A percentile compares a stretch with the other conserved stretches of the same genome.
These are phyloP conservation scores for Ochetophila trinervis DNA, from an alignment of 306 rosid species.

Conservation along the genomic window DNA sequence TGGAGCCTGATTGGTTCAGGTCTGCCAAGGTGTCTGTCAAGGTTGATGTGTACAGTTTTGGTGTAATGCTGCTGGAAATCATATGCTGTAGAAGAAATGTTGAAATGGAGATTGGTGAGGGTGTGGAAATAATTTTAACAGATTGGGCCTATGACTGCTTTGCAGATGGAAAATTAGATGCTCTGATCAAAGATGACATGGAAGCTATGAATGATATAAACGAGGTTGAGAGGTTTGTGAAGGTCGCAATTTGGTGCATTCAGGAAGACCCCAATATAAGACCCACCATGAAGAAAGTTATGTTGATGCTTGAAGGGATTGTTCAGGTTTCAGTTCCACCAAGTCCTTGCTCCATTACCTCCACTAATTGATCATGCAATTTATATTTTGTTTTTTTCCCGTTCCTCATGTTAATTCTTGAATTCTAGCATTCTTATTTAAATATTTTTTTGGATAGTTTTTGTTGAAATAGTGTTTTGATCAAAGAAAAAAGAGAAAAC, in stretches of 20 bases:
- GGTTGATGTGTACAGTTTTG: constrained; percentile 25
- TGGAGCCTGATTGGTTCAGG: constrained; percentile 39
- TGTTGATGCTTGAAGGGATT: constrained; percentile 32
- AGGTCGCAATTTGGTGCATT: constrained; percentile 35
- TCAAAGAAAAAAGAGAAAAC: no score
- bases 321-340: constrained; percentile 29
- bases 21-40: constrained; percentile 8
- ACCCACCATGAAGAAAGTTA: constrained; percentile 28
- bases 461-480: no score
- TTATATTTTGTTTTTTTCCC: no score
- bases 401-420: no score
- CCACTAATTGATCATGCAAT: neutral
- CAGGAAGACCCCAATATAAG: constrained; percentile 29
- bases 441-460: no score
- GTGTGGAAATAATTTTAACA: constrained; percentile 5
- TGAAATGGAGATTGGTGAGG: neutral
- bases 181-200: constrained; percentile 9
- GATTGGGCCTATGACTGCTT: constrained; percentile 34
- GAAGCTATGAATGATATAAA: constrained; percentile 16
- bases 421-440: no score
- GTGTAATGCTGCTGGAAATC: constrained; percentile 26
- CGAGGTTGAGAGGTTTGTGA: constrained; percentile 29
- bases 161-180: constrained; percentile 4
- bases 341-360: constrained; percentile 5
- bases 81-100: constrained; percentile 24